Evolutionary conservation across 2,329 filamentous ascomycete genomes (phyloP).

Genomic region (Botrytis medusae): DNA sequence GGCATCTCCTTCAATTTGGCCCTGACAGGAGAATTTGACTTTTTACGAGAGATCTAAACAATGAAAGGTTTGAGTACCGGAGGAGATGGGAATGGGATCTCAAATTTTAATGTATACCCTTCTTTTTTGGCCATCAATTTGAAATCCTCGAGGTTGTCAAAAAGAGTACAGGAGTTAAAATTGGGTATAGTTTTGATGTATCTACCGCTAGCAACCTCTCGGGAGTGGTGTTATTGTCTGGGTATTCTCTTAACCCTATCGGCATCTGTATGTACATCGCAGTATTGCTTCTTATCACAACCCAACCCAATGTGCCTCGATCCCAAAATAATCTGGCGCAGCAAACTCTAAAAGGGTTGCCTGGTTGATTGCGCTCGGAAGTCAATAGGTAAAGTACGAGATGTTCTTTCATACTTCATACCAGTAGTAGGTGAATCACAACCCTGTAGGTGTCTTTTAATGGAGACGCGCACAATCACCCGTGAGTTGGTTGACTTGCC

Average conservation of each 20-base stretch:
- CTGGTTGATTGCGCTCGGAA: constrained; percentile 5
- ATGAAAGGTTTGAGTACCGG: background rate
- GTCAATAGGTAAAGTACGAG: constrained; percentile 1
- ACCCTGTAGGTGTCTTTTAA: background rate
- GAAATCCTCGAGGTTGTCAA: too few species aligned
- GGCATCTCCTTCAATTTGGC: background rate
- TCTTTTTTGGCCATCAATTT: background rate
- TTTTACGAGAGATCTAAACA: background rate
- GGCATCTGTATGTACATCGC: background rate
- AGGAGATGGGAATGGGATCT: background rate
- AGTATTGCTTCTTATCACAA: background rate
- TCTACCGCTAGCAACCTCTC: background rate
- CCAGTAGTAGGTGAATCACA: background rate
- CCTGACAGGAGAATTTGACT: background rate
- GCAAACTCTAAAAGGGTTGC: background rate
- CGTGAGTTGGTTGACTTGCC: background rate
- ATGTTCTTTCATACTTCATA: background rate
- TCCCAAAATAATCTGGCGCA: background rate
- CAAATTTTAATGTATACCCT: background rate
- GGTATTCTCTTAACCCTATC: background rate
- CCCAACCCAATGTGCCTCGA: background rate
- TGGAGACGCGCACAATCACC: background rate
- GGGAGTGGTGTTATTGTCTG: background rate
- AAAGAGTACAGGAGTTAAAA: background rate
- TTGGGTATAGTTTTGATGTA: too few species aligned